Evolutionary conservation across 345 rosid species (phyloP).

Genomic region (Lumnitzera littorea): DNA sequence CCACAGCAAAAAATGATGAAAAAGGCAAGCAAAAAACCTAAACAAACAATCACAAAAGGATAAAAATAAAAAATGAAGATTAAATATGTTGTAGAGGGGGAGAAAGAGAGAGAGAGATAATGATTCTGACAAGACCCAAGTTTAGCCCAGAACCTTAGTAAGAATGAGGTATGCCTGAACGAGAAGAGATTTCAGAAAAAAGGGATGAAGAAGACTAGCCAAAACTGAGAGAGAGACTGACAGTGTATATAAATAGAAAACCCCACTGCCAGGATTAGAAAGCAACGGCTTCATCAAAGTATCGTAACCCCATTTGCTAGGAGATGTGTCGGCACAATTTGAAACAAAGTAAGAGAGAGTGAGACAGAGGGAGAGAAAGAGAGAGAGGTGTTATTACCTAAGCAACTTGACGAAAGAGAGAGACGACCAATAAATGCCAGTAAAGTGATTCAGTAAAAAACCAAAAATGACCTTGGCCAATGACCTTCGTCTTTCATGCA

Average conservation of each 20-base stretch:
- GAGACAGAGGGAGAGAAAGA: neutral
- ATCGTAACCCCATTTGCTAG: constrained; percentile 45
- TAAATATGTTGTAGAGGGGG: too few relatives aligned
- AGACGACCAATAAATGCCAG: constrained; percentile 15
- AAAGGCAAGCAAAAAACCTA: too few relatives aligned
- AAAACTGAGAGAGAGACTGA: neutral
- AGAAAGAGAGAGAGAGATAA: neutral
- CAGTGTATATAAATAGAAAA: constrained; percentile 12
- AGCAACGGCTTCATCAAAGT: constrained; percentile 13
- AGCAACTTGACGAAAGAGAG: constrained; percentile 5
- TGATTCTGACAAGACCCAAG: constrained; percentile 4
- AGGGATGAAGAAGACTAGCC: constrained; percentile 8
- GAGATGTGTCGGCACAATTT: constrained; percentile 54
- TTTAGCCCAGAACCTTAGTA: too few relatives aligned
- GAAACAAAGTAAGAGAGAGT: constrained; percentile 26
- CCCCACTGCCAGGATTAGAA: neutral
- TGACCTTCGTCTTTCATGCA: constrained; percentile 46
- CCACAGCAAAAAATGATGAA: constrained; percentile 1
- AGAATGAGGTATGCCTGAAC: neutral
- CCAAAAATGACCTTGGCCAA: constrained; percentile 37
- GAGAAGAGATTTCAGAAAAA: neutral
- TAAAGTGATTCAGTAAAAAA: constrained; percentile 20
- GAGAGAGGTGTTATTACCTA: neutral
- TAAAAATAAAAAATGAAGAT: too few relatives aligned
- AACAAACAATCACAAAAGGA: neutral